Conservation (phyloP, 352 stramenopile species). For the Phytopythium cucurbitacearum region DNA sequence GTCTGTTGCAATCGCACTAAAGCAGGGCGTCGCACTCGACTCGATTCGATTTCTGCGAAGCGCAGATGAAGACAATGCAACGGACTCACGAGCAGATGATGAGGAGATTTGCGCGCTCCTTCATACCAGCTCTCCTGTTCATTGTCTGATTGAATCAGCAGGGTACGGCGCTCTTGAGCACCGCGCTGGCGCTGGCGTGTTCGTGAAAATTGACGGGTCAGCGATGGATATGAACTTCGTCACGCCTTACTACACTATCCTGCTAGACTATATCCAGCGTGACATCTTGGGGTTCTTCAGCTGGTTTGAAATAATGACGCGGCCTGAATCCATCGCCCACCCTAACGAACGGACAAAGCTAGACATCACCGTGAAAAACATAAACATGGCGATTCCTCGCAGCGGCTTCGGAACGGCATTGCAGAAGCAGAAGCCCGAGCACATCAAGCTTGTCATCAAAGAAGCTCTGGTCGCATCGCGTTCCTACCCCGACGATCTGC, state of each 20-base stretch:
- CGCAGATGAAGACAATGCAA: background rate
- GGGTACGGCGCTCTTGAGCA: constrained; percentile 40
- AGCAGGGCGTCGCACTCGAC: constrained; percentile 31
- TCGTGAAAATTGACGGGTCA: constrained; percentile 35
- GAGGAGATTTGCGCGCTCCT: constrained; percentile 50
- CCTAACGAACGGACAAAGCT: constrained; percentile 54
- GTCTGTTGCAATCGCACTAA: constrained; percentile 24
- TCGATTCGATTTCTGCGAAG: constrained; percentile 30
- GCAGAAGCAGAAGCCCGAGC: constrained; percentile 39
- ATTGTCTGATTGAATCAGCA: constrained; percentile 36
- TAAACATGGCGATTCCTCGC: constrained; percentile 45
- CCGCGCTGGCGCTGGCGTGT: constrained; percentile 33
- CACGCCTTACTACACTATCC: constrained; percentile 33
- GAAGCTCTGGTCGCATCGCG: constrained; percentile 41
- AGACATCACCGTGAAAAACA: constrained; percentile 28
- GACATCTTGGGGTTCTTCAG: constrained; percentile 64
- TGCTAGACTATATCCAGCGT: constrained; percentile 49
- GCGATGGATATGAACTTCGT: constrained; percentile 60
- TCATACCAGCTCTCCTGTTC: constrained; percentile 18
- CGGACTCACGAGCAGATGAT: background rate
- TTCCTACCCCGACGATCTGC: constrained; percentile 27
- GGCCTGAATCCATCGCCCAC: constrained; percentile 20
- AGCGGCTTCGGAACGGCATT: constrained; percentile 36
- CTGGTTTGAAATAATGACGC: constrained; percentile 50
- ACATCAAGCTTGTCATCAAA: constrained; percentile 43